Evolutionary conservation across 768 basidiomycete genomes (phyloP).

Genomic region (Boletus pseudopeckii): DNA sequence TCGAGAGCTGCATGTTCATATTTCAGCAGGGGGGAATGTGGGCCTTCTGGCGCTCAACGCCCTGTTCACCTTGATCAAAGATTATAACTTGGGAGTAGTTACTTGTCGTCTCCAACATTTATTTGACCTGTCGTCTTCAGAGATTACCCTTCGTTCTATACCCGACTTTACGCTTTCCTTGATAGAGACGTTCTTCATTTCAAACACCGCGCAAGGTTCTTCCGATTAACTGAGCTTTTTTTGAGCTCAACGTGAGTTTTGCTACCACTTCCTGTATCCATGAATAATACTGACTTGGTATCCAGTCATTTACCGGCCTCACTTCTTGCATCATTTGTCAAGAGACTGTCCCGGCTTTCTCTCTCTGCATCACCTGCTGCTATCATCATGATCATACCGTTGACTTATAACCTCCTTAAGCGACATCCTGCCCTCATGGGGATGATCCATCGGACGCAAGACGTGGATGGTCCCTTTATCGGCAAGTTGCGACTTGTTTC

Average conservation of each 20-base stretch:
- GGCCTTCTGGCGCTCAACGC: constrained; percentile 91
- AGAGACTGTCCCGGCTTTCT: constrained; percentile 82
- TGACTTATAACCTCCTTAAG: constrained; percentile 93
- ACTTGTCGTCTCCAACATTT: neutral
- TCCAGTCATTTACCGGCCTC: constrained; percentile 81
- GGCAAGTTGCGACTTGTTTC: constrained; percentile 29
- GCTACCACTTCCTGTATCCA: neutral
- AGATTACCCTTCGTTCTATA: constrained; percentile 96
- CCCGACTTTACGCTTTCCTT: constrained; percentile 84
- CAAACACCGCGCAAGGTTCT: constrained; percentile 92
- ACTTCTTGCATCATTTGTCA: constrained; percentile 93
- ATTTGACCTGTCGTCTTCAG: constrained; percentile 39
- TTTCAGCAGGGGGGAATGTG: constrained; percentile 63
- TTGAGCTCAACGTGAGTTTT: constrained; percentile 80
- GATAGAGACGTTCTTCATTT: constrained; percentile 86
- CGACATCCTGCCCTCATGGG: constrained; percentile 87
- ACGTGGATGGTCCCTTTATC: constrained; percentile 30
- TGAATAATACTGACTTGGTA: constrained; percentile 1
- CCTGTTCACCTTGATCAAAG: constrained; percentile 84
- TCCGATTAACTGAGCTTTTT: constrained; percentile 88
- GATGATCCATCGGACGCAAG: constrained; percentile 77
- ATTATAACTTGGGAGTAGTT: constrained; percentile 82
- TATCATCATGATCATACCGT: constrained; percentile 86
- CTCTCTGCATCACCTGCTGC: constrained; percentile 86
- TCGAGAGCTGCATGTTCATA: neutral